Evolutionary conservation across 2,329 filamentous ascomycete species (phyloP), one percentile per base, ranked within the genome.

Genomic region (Sordariomycetes sp.): DNA sequence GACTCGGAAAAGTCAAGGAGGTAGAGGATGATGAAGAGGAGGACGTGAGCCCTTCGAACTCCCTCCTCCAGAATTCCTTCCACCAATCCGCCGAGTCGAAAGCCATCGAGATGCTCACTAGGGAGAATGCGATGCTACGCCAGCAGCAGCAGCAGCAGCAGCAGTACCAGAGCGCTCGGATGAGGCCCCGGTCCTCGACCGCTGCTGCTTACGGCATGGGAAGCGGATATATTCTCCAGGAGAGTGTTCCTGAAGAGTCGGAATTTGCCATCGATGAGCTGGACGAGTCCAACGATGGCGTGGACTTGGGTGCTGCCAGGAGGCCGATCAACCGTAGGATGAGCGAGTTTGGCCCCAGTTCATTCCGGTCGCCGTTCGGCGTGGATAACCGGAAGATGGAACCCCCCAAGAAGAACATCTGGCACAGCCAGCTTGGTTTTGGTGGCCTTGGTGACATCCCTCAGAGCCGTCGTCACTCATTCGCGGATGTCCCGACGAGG

Each of bases 401-500:
- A 60, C 83, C 79, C 42, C 74, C 86, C 10, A 86, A 85, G 68
- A 85, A 82, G 64, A 82, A 78, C 3, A 80, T 82, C 60, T 90
- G 86, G 86, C 85, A 87, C 62, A 86, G 80, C 62, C 83, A 84
- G 6, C 76, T 84, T n/a, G 83, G 81, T 1, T 87, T 88, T 65
- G 78, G 80, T 52, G 76, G 78, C 17, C 34, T 80, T 25, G 76
- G 74, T 3, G 85, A 88, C 60, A 74, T 82, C 34, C 81, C 85
- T 22, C 86, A 90, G 64, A 90, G 87, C 64, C 80, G 89, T 59
- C 82, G 89, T 32, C 89, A 92, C 68, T 92, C 89, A 1, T 89
- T 94, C 65, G 89, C 83, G 55, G 84, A 84, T 63, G 77, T 85
- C 64, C 82, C 80, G 32, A 83, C 81, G 28, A 76, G 83, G 15